Conservation (phyloP, 441 rosid species). For the Corymbia citriodora region DNA sequence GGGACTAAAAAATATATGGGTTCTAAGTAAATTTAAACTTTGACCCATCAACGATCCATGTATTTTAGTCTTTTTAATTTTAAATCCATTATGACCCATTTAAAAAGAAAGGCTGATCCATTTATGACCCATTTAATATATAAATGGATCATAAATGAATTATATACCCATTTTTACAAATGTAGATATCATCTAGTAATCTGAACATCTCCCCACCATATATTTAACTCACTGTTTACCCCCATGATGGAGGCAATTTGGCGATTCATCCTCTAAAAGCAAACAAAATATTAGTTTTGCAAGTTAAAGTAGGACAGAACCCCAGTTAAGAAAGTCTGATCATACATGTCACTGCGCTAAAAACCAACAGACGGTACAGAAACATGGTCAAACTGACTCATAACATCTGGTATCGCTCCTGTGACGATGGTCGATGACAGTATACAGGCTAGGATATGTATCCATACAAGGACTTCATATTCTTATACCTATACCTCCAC, state of each 20-base stretch:
- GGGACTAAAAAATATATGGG: too few species aligned
- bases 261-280: not conserved
- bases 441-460: not conserved
- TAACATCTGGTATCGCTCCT: not conserved
- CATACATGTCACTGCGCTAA: not conserved
- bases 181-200: not conserved
- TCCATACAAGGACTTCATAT: not conserved
- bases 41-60: too few species aligned
- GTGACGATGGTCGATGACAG: not conserved
- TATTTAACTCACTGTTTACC: not conserved
- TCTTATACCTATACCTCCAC: not conserved
- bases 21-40: too few species aligned
- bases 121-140: too few species aligned
- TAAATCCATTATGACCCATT: too few species aligned
- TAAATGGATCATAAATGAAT: too few species aligned
- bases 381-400: not conserved
- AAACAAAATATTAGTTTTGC: not conserved
- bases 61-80: too few species aligned
- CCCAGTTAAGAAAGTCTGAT: not conserved
- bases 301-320: not conserved
- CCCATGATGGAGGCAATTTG: not conserved
- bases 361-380: not conserved
- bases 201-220: not conserved
- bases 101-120: too few species aligned
- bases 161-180: too few species aligned